Percentiles rank a stretch among this genome's conserved stretches.
phyloP scores from a whole-genome alignment of 129 eudicot genomes.

The Helianthus tuberosus region DNA sequence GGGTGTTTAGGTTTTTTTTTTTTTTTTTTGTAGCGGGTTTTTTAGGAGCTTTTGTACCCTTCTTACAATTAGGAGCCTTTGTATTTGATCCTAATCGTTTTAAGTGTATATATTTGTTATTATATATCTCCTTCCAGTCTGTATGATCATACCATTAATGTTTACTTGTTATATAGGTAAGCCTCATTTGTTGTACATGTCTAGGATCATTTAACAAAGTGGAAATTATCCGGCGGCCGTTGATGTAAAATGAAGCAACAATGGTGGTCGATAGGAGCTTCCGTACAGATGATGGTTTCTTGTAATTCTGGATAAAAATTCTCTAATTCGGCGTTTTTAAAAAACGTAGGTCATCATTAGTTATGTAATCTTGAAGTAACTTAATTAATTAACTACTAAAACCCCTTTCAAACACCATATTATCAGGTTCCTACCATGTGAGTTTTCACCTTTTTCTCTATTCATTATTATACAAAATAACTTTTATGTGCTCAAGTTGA shows the following conservation, averaged over 20 bases:
- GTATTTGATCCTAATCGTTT: no score
- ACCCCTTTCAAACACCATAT: conserved; percentile 30
- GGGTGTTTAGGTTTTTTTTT: no score
- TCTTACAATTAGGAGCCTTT: no score
- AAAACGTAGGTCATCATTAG: conserved; percentile 1
- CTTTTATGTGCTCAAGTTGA: conserved; percentile 29
- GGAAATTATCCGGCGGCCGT: conserved; percentile 39
- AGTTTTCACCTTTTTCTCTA: conserved; percentile 26
- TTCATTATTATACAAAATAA: conserved; percentile 3
- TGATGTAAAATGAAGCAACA: conserved; percentile 39
- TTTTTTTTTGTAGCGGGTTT: no score
- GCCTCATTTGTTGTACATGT: conserved; percentile 9
- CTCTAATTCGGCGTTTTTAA: conserved; percentile 9
- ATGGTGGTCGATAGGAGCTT: conserved; percentile 29
- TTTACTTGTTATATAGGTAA: not conserved
- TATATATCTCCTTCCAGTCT: no score
- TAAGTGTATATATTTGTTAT: no score
- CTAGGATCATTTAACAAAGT: conserved; percentile 8
- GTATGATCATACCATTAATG: no score
- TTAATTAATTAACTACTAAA: conserved; percentile 17
- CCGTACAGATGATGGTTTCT: conserved; percentile 44
- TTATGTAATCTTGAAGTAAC: conserved; percentile 23
- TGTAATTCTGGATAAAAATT: conserved; percentile 27
- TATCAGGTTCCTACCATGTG: conserved; percentile 35
- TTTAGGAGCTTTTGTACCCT: no score